Evolutionary conservation across 257 asterid species (phyloP).

Genomic region (Salvia hispanica): DNA sequence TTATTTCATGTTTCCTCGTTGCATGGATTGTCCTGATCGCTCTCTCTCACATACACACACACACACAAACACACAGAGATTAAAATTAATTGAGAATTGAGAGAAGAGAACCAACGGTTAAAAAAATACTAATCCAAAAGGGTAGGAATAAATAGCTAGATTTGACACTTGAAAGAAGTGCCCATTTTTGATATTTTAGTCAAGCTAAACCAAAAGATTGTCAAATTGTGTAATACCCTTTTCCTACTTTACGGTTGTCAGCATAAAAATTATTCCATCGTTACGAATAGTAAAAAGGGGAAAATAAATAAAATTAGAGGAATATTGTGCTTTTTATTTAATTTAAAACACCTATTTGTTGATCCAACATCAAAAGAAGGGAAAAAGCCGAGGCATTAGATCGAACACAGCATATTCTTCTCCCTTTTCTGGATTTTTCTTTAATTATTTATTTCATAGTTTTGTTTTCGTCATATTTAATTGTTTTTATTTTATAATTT

Average conservation of each 20-base stretch:
- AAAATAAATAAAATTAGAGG: conserved; percentile 4
- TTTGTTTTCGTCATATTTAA: too few species aligned
- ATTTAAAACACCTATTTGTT: conserved; percentile 24
- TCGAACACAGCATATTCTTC: conserved; percentile 26
- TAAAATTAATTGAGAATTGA: too few species aligned
- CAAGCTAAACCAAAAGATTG: background rate
- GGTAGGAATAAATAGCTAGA: too few species aligned
- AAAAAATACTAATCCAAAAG: too few species aligned
- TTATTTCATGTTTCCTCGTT: too few species aligned
- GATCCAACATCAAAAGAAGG: conserved; percentile 37
- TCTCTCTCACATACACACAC: too few species aligned
- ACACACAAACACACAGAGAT: too few species aligned
- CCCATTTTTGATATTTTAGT: background rate
- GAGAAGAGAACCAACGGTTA: too few species aligned
- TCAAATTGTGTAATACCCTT: conserved; percentile 33
- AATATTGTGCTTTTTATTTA: conserved; percentile 23
- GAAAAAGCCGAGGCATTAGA: background rate
- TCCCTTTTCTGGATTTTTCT: background rate
- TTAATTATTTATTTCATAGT: too few species aligned
- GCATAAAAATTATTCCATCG: conserved; percentile 32
- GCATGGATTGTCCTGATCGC: too few species aligned
- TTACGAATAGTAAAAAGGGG: background rate
- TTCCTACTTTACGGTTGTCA: conserved; percentile 48
- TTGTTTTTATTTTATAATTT: too few species aligned
- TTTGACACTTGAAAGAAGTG: too few species aligned